phyloP scores from a whole-genome alignment of 495 filamentous ascomycete genomes.

The Neurospora africana region DNA sequence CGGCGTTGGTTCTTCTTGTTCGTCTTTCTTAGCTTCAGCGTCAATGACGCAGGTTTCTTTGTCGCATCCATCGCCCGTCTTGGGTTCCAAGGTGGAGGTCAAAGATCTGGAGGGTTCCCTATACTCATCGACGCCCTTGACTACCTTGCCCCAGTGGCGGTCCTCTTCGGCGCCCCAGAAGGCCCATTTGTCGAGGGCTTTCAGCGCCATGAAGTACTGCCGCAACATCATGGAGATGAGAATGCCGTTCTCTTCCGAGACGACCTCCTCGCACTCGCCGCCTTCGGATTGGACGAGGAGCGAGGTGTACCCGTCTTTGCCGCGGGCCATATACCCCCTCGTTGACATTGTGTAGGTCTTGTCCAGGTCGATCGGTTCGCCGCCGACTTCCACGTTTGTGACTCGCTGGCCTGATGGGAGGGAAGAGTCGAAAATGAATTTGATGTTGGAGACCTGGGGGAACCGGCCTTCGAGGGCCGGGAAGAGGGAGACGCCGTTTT shows the following conservation, averaged over 20 bases:
- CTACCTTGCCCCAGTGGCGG: slow-evolving; percentile 52
- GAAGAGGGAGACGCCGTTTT: slow-evolving; percentile 69
- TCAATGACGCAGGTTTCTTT: neutral
- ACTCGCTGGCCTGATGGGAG: slow-evolving; percentile 51
- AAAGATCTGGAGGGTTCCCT: neutral
- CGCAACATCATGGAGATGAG: slow-evolving; percentile 74
- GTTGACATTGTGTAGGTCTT: slow-evolving; percentile 61
- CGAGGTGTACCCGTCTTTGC: slow-evolving; percentile 71
- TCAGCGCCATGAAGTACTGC: slow-evolving; percentile 80
- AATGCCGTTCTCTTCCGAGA: slow-evolving; percentile 76
- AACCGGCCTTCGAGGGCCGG: slow-evolving; percentile 76
- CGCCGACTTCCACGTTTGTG: slow-evolving; percentile 47
- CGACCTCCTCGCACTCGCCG: slow-evolving; percentile 62
- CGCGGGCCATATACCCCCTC: slow-evolving; percentile 73
- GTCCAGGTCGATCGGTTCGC: slow-evolving; percentile 46
- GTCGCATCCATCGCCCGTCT: neutral
- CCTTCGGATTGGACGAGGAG: slow-evolving; percentile 60
- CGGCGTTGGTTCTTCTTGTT: neutral
- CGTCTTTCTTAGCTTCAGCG: neutral
- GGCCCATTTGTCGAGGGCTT: slow-evolving; percentile 66
- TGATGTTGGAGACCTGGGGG: slow-evolving; percentile 74
- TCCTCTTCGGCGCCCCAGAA: slow-evolving; percentile 46
- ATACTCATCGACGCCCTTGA: slow-evolving; percentile 27
- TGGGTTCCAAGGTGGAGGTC: neutral
- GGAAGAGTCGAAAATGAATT: slow-evolving; percentile 54